Evolutionary conservation across 192 early-diverging fungal species (phyloP).

Genomic region (Funneliformis mosseae): DNA sequence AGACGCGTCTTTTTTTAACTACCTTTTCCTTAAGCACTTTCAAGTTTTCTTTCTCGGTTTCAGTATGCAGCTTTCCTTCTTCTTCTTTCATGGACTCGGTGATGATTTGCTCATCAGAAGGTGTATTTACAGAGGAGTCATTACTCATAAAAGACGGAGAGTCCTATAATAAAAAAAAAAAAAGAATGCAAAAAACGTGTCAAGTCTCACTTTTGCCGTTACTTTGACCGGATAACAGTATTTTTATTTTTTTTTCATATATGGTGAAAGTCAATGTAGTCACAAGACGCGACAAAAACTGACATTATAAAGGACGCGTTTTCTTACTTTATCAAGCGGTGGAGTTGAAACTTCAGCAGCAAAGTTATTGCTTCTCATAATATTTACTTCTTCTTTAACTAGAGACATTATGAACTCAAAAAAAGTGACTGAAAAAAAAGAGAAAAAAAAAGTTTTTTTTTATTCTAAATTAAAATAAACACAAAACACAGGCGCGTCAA

Average conservation of each 20-base stretch:
- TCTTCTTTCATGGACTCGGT: conserved; percentile 48
- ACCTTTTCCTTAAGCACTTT: conserved; percentile 52
- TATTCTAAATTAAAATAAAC: neutral
- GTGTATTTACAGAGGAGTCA: conserved; percentile 19
- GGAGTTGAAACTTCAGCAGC: neutral
- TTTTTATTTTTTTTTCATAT: neutral
- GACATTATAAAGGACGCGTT: conserved; percentile 18
- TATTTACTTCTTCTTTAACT: neutral
- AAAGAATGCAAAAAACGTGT: neutral
- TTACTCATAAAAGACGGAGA: conserved; percentile 18
- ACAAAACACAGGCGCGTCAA: neutral
- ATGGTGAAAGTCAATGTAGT: neutral
- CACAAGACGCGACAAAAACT: conserved; percentile 12
- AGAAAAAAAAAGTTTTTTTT: neutral
- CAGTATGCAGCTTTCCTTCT: conserved; percentile 45
- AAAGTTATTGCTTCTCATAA: neutral
- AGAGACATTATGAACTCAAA: neutral
- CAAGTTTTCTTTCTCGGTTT: conserved; percentile 47
- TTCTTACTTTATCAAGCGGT: conserved; percentile 25
- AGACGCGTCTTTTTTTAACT: neutral
- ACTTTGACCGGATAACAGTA: neutral
- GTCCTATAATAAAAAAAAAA: conserved; percentile 12
- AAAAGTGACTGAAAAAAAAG: neutral
- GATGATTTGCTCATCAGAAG: conserved; percentile 21
- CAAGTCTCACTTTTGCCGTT: neutral